Percentiles rank a stretch among this genome's conserved stretches.
These are phyloP conservation scores for Volutella citrinella DNA, from an alignment of 2,329 filamentous ascomycete species.

Conservation along the genomic window DNA sequence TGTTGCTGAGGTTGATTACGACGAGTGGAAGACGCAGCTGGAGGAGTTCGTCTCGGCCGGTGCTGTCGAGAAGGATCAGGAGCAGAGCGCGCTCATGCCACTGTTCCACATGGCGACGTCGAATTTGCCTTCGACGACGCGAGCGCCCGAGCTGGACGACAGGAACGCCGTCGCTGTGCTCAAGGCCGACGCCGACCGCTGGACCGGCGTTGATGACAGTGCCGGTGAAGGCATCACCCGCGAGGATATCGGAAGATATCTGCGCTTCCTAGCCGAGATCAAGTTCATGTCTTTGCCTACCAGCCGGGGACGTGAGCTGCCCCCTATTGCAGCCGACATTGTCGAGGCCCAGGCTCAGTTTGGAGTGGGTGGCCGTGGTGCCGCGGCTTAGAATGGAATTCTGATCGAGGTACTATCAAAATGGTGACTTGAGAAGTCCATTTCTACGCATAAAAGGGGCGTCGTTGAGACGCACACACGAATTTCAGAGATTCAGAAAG, in stretches of 20 bases:
- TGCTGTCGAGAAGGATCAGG: constrained; percentile 14
- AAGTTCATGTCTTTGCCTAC: constrained; percentile 17
- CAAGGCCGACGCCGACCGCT: constrained; percentile 56
- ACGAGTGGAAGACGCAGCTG: constrained; percentile 28
- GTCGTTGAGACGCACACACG: too few species aligned
- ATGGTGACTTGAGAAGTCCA: too few species aligned
- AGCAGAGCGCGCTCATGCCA: constrained; percentile 47
- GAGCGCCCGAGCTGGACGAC: constrained; percentile 67
- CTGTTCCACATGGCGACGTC: constrained; percentile 71
- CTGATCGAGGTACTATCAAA: too few species aligned
- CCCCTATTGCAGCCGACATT: constrained; percentile 11
- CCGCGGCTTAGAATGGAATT: constrained; percentile 3
- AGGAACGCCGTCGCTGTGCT: constrained; percentile 62
- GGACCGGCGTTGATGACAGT: constrained; percentile 56
- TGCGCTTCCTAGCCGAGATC: constrained; percentile 13
- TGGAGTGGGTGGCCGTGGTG: constrained; percentile 16
- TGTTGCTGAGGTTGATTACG: constrained; percentile 72
- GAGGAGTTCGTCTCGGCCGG: constrained; percentile 18
- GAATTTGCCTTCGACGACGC: constrained; percentile 65
- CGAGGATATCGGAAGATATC: constrained; percentile 13
- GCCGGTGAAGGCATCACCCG: constrained; percentile 31
- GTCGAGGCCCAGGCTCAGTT: constrained; percentile 15
- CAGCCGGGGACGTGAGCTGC: constrained; percentile 15
- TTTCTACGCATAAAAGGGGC: too few species aligned
- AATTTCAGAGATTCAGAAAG: too few species aligned